Base-by-base conservation (phyloP, 768 basidiomycete species). In the Kwoniella newhampshirensis region DNA sequence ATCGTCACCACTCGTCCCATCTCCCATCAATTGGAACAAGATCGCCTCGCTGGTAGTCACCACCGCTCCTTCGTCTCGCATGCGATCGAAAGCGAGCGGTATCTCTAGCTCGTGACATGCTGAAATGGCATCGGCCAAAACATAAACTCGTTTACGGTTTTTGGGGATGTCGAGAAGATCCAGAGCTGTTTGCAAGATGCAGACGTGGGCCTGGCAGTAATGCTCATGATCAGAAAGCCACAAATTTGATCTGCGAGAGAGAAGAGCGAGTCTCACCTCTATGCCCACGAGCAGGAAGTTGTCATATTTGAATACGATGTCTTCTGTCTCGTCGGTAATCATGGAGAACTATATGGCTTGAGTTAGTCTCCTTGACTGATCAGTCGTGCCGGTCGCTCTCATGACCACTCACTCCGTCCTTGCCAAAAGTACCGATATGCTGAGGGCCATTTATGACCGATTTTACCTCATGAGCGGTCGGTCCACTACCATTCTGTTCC, bases 191-290 rank as follows among this genome's bases (percentile, higher is more conserved):
- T 94, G 91, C 4, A 91, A 80, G 12, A 94, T 84, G 67, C 92
- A 96, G 59, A 96, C 84, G 66, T 94, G 92, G 15, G 88, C 83
- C 91, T 92, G 12, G 3, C n/a, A n/a, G n/a, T n/a, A n/a, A n/a
- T n/a, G n/a, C 4, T 20, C 3, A 30, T 20, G 0, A 23, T 18
- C 36, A 51, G n/a, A n/a, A n/a, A n/a, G n/a, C n/a, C n/a, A n/a
- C n/a, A n/a, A n/a, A n/a, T n/a, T n/a, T n/a, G n/a, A n/a, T n/a
- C 7, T 41, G 40, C 7, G 6, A n/a, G 18, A 17, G 40, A 21
- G 18, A 21, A n/a, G 23, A 15, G 11, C 8, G 9, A 8, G 28
- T 74, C 82, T 35, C 62, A 88, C 91, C 82, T 94, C 92, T 48
- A 94, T 91, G 15, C 93, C 93, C 59, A 91, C 85, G 4, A 97